Evolutionary conservation across 768 basidiomycete genomes (phyloP).

Genomic region (Phylloporus sp.): DNA sequence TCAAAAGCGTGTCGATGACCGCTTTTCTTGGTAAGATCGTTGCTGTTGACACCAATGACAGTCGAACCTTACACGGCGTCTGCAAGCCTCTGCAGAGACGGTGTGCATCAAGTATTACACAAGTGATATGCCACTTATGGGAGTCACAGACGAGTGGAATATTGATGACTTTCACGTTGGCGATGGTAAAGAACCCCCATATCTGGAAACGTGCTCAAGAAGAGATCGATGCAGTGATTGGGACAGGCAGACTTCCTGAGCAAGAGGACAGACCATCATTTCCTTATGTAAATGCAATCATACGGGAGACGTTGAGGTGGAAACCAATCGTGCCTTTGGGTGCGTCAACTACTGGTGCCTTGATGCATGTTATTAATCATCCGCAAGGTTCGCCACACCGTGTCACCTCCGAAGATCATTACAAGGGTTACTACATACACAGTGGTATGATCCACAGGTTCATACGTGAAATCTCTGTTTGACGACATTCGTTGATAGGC

Average conservation of each 20-base stretch:
- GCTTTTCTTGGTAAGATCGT: background rate
- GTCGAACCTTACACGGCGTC: background rate
- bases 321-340: background rate
- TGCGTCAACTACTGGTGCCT: background rate
- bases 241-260: slow-evolving; percentile 1
- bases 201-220: slow-evolving; percentile 13
- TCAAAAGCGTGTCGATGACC: background rate
- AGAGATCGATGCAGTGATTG: slow-evolving; percentile 5
- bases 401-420: slow-evolving; percentile 34
- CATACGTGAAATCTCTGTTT: background rate
- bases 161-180: slow-evolving; percentile 2
- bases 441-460: slow-evolving; percentile 28
- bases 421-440: slow-evolving; percentile 47
- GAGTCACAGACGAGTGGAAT: slow-evolving; percentile 2
- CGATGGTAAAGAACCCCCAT: slow-evolving; percentile 10
- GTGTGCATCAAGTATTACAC: background rate
- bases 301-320: slow-evolving; percentile 8
- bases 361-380: background rate
- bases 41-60: background rate
- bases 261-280: slow-evolving; percentile 3
- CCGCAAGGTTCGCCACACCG: slow-evolving; percentile 17
- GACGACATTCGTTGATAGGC: background rate
- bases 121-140: background rate
- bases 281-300: slow-evolving; percentile 7
- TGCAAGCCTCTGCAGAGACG: slow-evolving; percentile 7